Evolutionary conservation across 768 basidiomycete species (phyloP), one percentile per base, ranked within the genome.

Genomic region (Chiua virens): DNA sequence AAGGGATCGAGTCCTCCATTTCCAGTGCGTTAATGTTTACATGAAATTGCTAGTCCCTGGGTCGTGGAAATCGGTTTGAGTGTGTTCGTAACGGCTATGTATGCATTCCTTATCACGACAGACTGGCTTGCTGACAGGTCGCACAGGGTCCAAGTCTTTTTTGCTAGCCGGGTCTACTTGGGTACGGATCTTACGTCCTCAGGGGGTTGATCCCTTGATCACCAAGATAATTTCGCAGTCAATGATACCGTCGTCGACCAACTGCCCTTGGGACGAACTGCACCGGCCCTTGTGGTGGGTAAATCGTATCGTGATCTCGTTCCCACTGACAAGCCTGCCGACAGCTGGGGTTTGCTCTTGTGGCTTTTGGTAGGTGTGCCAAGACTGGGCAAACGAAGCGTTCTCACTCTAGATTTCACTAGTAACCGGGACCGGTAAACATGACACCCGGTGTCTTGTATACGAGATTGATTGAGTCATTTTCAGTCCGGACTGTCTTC

Each of bases 31-130:
- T 45, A 45, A 57, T 44, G 17, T 7, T 34, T 34, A 37, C 21
- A 45, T 41, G 9, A 20, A 8, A 45, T 39, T 21, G 13, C 14
- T 47, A 59, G 58, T 23, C 20, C 50, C n/a, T 59, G 58, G 58
- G 37, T 54, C n/a, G 22, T 59, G 25, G 57, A 59, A 39, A 59
- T 44, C 27, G 52, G 42, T 14, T 22, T 59, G 10, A 55, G 57
- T 18, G 58, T 45, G 17, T 41, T 59, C 17, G 43, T 59, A 28
- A 59, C 58, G 17, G 49, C 53, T 11, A 32, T 59, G 58, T 59
- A 40, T 25, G 57, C 51, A 23, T 18, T 34, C 18, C 23, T 27
- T 23, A 32, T 34, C 28, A 20, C 21, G 14, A 14, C 32, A 22
- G 13, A 20, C 38, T 7, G 17, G n/a, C 23, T 21, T 22, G 42